These are phyloP conservation scores for Blastobotrys elegans DNA, from an alignment of 1,139 yeast genomes.

Conservation along the genomic window DNA sequence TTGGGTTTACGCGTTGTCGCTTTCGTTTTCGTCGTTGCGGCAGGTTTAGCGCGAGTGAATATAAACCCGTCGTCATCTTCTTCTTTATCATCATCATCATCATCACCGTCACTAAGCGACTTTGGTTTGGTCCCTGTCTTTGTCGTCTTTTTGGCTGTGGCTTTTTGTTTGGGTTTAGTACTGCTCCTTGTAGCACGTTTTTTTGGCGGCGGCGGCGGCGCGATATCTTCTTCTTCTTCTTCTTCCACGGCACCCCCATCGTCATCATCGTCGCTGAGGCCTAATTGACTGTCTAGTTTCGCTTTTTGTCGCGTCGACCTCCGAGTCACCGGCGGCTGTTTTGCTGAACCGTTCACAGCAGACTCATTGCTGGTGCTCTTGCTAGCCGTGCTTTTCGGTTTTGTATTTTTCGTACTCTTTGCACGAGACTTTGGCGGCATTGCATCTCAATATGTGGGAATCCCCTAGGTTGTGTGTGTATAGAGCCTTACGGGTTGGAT, in stretches of 20 bases:
- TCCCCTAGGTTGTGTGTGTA: no score
- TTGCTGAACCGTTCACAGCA: neutral
- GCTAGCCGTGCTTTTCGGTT: constrained; percentile 1
- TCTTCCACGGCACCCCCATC: neutral
- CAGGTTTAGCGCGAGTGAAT: constrained; percentile 16
- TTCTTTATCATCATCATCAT: constrained; percentile 15
- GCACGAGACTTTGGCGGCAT: constrained; percentile 16
- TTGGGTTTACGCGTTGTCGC: constrained; percentile 1
- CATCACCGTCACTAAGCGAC: neutral
- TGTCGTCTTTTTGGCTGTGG: neutral
- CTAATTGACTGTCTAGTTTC: neutral
- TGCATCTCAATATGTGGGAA: constrained; percentile 11
- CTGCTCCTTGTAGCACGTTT: neutral
- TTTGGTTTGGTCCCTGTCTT: neutral
- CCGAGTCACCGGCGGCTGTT: neutral
- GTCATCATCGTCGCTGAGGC: constrained; percentile 6
- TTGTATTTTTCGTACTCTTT: constrained; percentile 3
- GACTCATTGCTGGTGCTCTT: neutral
- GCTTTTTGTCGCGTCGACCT: neutral
- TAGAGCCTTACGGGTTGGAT: no score
- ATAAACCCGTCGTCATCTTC: constrained; percentile 26
- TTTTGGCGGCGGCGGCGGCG: neutral
- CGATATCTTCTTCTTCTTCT: neutral
- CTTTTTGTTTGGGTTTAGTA: neutral
- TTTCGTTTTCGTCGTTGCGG: constrained; percentile 9